Base-by-base conservation (phyloP, 2,329 filamentous ascomycete species). In the Penicillium capsulatum region DNA sequence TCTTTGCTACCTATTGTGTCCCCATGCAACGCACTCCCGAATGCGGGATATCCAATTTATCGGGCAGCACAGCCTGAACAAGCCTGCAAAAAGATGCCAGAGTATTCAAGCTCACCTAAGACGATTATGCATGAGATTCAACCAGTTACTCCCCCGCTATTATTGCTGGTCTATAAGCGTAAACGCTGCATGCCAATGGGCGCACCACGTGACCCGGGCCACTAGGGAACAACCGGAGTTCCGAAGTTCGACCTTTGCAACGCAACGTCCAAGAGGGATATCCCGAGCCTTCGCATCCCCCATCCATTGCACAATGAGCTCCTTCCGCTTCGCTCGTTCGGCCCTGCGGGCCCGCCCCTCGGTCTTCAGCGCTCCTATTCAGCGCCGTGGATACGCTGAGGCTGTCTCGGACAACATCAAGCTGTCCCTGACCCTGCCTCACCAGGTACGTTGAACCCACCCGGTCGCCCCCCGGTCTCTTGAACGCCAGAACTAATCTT, bases 381-480 rank as follows among this genome's bases (percentile, higher is more conserved):
- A 90, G 77, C 84, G 88, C 71, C 83, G 92, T 78, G 83, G 84
- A 61, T 98, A 98, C 70, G 92, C 86, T 62, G 86, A 91, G 67
- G 85, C 85, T 57, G 82, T 88, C 60, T 74, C 83, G 64, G 86
- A 91, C 79, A 91, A 91, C 82, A 94, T 98, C 80, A 94, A 94
- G 83, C 83, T 98, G 76, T 95, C 88, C 78, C 79, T 98, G 76
- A 82, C 86, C 69, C 86, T 98, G 61, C 92, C 92, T 75, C 91
- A 97, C 76, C 86, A 96, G 89, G 92, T 97, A 88, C 73, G 86
- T 54, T 45, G 48, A 51, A 36, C 34, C 44, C 33, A 45, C 34
- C 29, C 46, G 49, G 47, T 38, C 36, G 35, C 38, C 32, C 43
- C 29, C 30, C 31, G 24, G 28, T 22, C 40, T 31, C 27, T 10